phyloP scores from a whole-genome alignment of 2,329 filamentous ascomycete species.

The Cladophialophora psammophila region DNA sequence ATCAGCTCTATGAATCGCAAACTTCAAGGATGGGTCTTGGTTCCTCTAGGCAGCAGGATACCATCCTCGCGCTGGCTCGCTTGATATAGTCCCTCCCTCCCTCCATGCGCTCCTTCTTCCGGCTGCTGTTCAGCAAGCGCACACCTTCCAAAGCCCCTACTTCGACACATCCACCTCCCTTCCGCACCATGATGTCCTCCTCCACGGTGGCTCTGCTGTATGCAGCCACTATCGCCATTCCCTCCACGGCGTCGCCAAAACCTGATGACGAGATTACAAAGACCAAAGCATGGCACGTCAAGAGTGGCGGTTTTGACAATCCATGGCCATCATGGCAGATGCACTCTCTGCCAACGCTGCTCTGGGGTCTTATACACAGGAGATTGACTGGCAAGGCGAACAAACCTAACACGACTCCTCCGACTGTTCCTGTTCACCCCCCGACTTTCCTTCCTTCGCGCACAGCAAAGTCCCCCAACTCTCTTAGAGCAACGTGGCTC shows the following conservation, averaged over 20 bases:
- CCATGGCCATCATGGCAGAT: slow-evolving; percentile 52
- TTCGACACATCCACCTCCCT: slow-evolving; percentile 30
- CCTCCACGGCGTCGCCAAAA: slow-evolving; percentile 43
- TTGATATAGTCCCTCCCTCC: slow-evolving; percentile 13
- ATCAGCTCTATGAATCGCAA: not conserved
- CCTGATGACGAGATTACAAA: slow-evolving; percentile 50
- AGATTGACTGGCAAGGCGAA: slow-evolving; percentile 59
- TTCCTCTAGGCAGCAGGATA: not conserved
- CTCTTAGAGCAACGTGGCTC: slow-evolving; percentile 88
- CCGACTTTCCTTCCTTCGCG: slow-evolving; percentile 72
- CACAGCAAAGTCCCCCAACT: slow-evolving; percentile 51
- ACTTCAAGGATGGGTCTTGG: not conserved
- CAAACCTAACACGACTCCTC: slow-evolving; percentile 67
- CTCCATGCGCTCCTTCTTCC: slow-evolving; percentile 38
- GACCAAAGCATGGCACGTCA: slow-evolving; percentile 50
- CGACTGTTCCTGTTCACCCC: slow-evolving; percentile 70
- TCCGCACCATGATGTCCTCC: slow-evolving; percentile 48
- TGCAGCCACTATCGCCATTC: slow-evolving; percentile 50
- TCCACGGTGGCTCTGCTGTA: slow-evolving; percentile 50
- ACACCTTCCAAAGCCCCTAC: slow-evolving; percentile 36
- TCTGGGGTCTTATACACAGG: slow-evolving; percentile 43
- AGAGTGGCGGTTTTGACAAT: slow-evolving; percentile 50
- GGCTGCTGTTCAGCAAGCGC: slow-evolving; percentile 32
- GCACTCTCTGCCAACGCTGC: slow-evolving; percentile 29
- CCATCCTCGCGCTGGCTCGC: not conserved